Percentiles rank a stretch among this genome's conserved stretches.
phyloP scores from a whole-genome alignment of 257 asterid species.

The Anisodus tanguticus region DNA sequence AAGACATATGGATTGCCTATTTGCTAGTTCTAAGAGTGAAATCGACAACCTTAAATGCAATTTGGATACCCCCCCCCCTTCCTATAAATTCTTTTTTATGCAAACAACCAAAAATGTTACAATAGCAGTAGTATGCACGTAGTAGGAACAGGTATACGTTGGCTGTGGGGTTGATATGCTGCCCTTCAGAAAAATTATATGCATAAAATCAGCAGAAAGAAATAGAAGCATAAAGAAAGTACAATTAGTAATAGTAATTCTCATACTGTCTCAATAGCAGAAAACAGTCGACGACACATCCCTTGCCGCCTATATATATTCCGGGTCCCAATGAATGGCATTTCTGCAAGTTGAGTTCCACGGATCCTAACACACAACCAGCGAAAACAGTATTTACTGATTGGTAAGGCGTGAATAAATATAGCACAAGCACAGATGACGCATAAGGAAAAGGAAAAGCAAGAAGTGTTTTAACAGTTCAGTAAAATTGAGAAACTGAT shows the following conservation, averaged over 20 bases:
- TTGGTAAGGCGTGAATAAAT: conserved; percentile 16
- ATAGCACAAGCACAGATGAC: background rate
- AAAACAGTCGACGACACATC: conserved; percentile 40
- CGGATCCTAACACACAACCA: conserved; percentile 31
- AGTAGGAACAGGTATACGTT: background rate
- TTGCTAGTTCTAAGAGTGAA: background rate
- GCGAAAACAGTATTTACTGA: conserved; percentile 28
- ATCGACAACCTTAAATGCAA: background rate
- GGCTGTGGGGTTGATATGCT: background rate
- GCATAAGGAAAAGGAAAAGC: conserved; percentile 3
- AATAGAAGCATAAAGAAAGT: background rate
- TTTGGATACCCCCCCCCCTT: background rate
- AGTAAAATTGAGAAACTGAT: conserved; percentile 1
- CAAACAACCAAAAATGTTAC: conserved; percentile 2
- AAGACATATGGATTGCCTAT: background rate
- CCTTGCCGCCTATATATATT: conserved; percentile 40
- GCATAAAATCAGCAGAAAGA: conserved; percentile 4
- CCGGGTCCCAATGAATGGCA: conserved; percentile 43
- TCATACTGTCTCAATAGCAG: conserved; percentile 35
- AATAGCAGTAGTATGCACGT: background rate
- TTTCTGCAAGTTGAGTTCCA: conserved; percentile 41
- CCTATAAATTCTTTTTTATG: background rate
- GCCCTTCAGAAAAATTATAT: background rate
- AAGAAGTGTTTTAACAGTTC: background rate
- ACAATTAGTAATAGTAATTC: background rate